A percentile compares a stretch with the other conserved stretches of the same genome.
These are phyloP conservation scores for Termitomyces sp. DNA, from an alignment of 768 basidiomycete species.

Conservation along the genomic window DNA sequence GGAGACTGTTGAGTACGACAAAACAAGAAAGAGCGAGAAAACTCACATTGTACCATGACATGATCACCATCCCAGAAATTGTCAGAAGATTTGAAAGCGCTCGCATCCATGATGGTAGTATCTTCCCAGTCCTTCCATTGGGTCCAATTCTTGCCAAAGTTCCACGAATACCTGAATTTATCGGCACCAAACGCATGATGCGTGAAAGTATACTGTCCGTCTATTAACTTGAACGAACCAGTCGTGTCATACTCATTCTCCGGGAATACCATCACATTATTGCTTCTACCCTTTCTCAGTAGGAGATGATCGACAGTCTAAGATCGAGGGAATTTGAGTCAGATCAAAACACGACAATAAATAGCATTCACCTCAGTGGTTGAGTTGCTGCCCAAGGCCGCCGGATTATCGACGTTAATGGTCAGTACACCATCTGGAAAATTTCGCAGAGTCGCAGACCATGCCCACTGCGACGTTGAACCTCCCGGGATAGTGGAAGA, in stretches of 20 bases:
- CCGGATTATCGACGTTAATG: constrained; percentile 59
- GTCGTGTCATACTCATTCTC: constrained; percentile 67
- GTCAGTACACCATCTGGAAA: constrained; percentile 82
- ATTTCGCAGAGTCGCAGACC: constrained; percentile 68
- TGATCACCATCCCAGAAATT: constrained; percentile 82
- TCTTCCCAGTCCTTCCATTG: constrained; percentile 78
- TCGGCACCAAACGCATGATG: constrained; percentile 88
- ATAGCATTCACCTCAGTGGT: constrained; percentile 48
- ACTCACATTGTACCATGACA: constrained; percentile 84
- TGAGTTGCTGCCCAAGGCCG: constrained; percentile 32
- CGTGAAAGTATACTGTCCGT: constrained; percentile 67
- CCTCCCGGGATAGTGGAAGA: constrained; percentile 47
- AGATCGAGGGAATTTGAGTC: constrained; percentile 3
- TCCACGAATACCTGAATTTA: constrained; percentile 78
- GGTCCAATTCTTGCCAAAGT: constrained; percentile 84
- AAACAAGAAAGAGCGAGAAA: background rate
- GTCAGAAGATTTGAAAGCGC: constrained; percentile 43
- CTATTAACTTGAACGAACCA: constrained; percentile 47
- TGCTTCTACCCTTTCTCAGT: constrained; percentile 67
- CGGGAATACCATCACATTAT: constrained; percentile 88
- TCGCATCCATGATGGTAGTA: constrained; percentile 54
- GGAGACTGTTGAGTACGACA: background rate
- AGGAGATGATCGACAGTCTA: constrained; percentile 73
- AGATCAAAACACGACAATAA: background rate
- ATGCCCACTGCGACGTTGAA: constrained; percentile 58